These are phyloP conservation scores for Brasenia schreberi DNA, from an alignment of 164 flowering plant species.

Conservation along the genomic window DNA sequence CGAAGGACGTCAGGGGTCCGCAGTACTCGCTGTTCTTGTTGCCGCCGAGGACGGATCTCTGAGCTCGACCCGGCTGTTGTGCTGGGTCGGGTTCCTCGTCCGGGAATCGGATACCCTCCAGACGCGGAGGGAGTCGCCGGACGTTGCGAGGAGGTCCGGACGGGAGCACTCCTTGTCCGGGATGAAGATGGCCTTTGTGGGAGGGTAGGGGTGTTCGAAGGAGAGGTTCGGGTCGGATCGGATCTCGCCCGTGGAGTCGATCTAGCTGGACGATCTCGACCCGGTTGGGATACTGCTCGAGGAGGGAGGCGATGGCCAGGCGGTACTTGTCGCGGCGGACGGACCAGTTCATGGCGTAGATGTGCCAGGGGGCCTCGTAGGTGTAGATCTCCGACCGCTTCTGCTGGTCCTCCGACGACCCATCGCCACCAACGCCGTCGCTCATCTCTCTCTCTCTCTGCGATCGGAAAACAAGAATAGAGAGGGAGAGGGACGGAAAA, in stretches of 20 bases:
- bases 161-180: constrained; percentile 69
- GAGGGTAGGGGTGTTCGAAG: constrained; percentile 88
- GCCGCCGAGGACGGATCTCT: constrained; percentile 39
- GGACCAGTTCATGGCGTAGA: constrained; percentile 98
- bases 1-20: constrained; percentile 76
- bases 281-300: constrained; percentile 60
- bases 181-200: constrained; percentile 73
- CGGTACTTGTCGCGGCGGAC: constrained; percentile 90
- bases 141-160: constrained; percentile 83
- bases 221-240: constrained; percentile 52
- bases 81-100: too few relatives aligned
- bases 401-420: constrained; percentile 73
- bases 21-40: constrained; percentile 59
- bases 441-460: too few relatives aligned
- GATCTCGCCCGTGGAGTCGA: constrained; percentile 68
- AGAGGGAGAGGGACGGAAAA: too few relatives aligned
- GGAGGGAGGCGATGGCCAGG: constrained; percentile 74
- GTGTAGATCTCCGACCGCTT: constrained; percentile 93
- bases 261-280: constrained; percentile 80
- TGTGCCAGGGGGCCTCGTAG: constrained; percentile 94
- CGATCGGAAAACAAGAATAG: too few relatives aligned
- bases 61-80: constrained; percentile 28
- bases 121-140: constrained; percentile 59
- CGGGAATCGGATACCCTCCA: constrained; percentile 40
- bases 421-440: constrained; percentile 1